phyloP scores from a whole-genome alignment of 208 protist species.

The Trypanosoma brucei region DNA sequence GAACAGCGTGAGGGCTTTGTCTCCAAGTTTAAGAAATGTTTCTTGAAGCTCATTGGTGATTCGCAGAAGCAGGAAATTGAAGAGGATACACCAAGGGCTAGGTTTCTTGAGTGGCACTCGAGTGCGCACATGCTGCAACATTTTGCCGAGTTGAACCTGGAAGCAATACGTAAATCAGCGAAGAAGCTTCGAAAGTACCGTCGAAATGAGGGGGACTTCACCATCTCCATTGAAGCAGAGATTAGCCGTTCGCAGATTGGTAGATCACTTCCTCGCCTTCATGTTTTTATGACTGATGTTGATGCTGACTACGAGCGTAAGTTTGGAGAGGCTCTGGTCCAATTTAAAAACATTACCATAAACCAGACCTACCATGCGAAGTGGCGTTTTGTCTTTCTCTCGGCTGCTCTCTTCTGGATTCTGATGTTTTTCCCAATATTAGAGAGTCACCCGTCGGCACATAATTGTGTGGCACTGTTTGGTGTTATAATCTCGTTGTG shows the following conservation, averaged over 20 bases:
- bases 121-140: constrained; percentile 86
- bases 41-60: constrained; percentile 80
- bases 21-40: constrained; percentile 49
- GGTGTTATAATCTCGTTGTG: constrained; percentile 83
- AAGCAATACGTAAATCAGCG: constrained; percentile 78
- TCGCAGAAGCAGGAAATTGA: constrained; percentile 50
- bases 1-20: constrained; percentile 24
- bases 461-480: constrained; percentile 89
- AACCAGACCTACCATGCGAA: constrained; percentile 67
- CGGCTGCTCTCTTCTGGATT: constrained; percentile 56
- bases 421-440: constrained; percentile 66
- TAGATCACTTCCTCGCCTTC: constrained; percentile 65
- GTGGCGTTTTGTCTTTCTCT: constrained; percentile 77
- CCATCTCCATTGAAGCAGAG: constrained; percentile 66
- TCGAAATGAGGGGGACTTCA: constrained; percentile 61
- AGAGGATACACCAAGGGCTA: constrained; percentile 60
- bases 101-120: constrained; percentile 86
- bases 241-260: constrained; percentile 67
- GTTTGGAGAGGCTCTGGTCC: constrained; percentile 77
- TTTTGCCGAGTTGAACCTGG: constrained; percentile 87
- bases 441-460: constrained; percentile 55
- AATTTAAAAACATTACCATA: constrained; percentile 69
- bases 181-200: constrained; percentile 90
- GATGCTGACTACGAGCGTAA: constrained; percentile 81
- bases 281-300: constrained; percentile 59